Base-by-base conservation (phyloP, 2,329 filamentous ascomycete genomes). In the Pseudogymnoascus sp. region DNA sequence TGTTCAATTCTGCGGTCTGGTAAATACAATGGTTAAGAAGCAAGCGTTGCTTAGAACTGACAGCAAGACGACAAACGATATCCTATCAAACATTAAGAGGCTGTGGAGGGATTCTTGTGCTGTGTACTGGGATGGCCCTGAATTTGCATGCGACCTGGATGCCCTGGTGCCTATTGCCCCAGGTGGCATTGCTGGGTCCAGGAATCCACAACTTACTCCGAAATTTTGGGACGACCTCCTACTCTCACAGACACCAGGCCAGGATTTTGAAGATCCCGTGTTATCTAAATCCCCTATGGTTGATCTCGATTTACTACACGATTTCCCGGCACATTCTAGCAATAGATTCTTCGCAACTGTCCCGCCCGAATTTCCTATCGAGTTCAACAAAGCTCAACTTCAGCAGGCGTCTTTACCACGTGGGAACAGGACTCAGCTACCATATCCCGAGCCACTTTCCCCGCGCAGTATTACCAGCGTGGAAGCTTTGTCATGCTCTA, bases 51-150 rank as follows among this genome's bases (percentile, higher is more conserved):
- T 61, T 38, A 40, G 59, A n/a, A 61, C 59, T n/a, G 38, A 61
- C 35, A 61, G 59, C 13, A 61, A 61, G 38, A 61, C 59, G 26
- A 61, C 59, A 8, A 61, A 61, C 26, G 59, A 61, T 19, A 61
- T 61, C 59, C 81, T 99, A 37, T 86, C 89, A 31, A 95, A 99
- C 75, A 79, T 99, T 66, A 99, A 99, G 75, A 96, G 96, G 73
- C 97, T 95, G 73, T 99, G 95, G 95, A 87, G 93, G 73, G 85
- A 93, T 61, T 90, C 95, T 19, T 97, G 93, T 73, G 87, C 89
- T 0, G 78, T 93, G 63, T 96, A 93, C 73, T 99, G 95, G 93
- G 90, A 96, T 66, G 83, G 83, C 0, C 79, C 85, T 0, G 85
- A 90, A 56, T 87, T 87, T 37, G 81, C 87, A 67, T 78, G 80